A percentile compares a stretch with the other conserved stretches of the same genome.
Conservation (phyloP, 2,329 filamentous ascomycete species). For the Monilinia fructicola region DNA sequence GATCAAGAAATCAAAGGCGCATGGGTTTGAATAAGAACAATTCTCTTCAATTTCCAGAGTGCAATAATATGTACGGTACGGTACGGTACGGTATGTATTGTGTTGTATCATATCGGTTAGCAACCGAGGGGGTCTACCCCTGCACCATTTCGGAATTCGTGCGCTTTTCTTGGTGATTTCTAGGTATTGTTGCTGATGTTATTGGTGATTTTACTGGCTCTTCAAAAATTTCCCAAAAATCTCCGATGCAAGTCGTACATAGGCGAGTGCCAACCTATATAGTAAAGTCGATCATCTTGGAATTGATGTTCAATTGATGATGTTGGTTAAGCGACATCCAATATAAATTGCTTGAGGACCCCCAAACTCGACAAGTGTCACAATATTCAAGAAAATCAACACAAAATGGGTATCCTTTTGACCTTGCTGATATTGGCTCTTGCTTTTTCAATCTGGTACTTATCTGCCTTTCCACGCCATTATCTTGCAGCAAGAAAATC, state of each 20-base stretch:
- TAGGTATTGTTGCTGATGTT: too few relatives aligned
- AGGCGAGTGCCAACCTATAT: slow-evolving; percentile 2
- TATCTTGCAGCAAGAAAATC: slow-evolving; percentile 24
- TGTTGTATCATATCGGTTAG: not conserved
- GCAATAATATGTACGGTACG: too few relatives aligned
- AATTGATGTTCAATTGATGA: not conserved
- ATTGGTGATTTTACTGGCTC: not conserved
- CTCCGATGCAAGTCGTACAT: not conserved
- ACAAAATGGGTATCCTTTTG: not conserved
- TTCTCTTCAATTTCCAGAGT: not conserved
- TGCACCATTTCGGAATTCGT: not conserved
- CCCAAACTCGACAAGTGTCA: not conserved
- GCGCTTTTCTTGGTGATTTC: not conserved
- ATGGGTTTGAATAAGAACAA: too few relatives aligned
- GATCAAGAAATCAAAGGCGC: too few relatives aligned
- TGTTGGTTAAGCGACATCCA: slow-evolving; percentile 1
- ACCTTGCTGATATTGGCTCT: not conserved
- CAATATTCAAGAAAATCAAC: not conserved
- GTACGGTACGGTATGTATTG: too few relatives aligned
- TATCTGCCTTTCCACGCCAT: slow-evolving; percentile 20
- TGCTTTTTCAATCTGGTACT: slow-evolving; percentile 1
- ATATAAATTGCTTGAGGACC: not conserved
- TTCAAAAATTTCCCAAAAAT: not conserved
- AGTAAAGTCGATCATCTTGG: not conserved
- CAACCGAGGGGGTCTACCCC: not conserved